These are phyloP conservation scores for Coemansia sp. DNA, from an alignment of 192 early-diverging fungal genomes.

Conservation along the genomic window DNA sequence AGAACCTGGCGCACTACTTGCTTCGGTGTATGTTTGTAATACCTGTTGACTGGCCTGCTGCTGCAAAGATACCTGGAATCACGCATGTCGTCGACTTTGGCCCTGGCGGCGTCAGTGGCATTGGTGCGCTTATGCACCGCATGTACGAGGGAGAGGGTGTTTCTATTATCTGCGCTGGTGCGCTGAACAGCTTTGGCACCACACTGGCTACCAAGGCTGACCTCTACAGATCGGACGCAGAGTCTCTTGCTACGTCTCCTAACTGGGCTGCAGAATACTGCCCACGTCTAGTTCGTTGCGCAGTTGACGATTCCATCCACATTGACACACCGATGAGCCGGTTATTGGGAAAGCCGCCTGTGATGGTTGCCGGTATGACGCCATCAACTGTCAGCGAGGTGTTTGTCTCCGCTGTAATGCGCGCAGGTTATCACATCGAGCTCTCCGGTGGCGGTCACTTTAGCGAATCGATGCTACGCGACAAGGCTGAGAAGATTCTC, in stretches of 20 bases:
- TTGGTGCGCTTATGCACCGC: constrained; percentile 76
- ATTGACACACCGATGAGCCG: constrained; percentile 86
- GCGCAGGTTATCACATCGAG: constrained; percentile 89
- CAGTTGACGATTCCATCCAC: constrained; percentile 57
- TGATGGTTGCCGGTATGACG: constrained; percentile 95
- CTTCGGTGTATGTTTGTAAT: constrained; percentile 25
- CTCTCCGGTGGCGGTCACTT: constrained; percentile 91
- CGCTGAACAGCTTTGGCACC: constrained; percentile 3
- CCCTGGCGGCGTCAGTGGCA: constrained; percentile 77
- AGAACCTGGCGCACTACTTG: constrained; percentile 19
- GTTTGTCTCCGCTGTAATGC: constrained; percentile 85
- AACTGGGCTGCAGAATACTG: constrained; percentile 83
- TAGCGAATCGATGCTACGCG: constrained; percentile 75
- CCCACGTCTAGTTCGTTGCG: constrained; percentile 72
- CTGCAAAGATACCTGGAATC: constrained; percentile 6
- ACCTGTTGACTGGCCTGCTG: constrained; percentile 39
- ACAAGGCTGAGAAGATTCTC: constrained; percentile 81
- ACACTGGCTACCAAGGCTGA: constrained; percentile 9
- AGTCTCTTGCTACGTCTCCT: constrained; percentile 60
- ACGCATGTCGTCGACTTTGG: constrained; percentile 94
- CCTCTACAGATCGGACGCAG: constrained; percentile 11
- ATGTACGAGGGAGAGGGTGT: constrained; percentile 86
- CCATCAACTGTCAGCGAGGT: constrained; percentile 79
- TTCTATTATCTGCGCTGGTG: constrained; percentile 31
- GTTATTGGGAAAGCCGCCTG: constrained; percentile 81